Conservation (phyloP, 345 rosid species). For the Melaleuca quinquenervia region DNA sequence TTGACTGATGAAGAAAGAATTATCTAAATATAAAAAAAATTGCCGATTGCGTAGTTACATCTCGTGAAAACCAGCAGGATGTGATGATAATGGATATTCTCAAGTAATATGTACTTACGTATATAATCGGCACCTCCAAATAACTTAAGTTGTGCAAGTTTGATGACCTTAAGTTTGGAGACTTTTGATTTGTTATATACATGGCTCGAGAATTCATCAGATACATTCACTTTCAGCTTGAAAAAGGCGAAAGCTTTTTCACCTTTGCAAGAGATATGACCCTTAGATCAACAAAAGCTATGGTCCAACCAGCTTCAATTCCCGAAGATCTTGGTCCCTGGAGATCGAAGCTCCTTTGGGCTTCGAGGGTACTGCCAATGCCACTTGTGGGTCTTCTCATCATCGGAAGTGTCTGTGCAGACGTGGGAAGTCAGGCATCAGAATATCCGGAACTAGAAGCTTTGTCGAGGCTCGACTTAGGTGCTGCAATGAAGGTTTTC, state of each 20-base stretch:
- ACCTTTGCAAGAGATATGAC: conserved; percentile 89
- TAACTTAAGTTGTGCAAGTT: not conserved
- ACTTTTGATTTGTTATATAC: not conserved
- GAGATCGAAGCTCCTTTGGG: conserved; percentile 94
- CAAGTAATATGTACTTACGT: not conserved
- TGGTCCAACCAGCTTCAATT: conserved; percentile 40
- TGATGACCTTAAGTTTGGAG: not conserved
- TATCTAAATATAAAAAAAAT: not conserved
- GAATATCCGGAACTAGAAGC: conserved; percentile 83
- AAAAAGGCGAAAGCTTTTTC: conserved; percentile 86
- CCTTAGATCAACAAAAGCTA: conserved; percentile 71
- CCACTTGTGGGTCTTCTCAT: conserved; percentile 91
- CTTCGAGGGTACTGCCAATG: conserved; percentile 90
- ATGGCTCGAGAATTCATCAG: conserved; percentile 3
- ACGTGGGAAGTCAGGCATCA: conserved; percentile 43
- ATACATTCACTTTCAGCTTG: conserved; percentile 28
- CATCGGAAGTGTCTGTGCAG: conserved; percentile 62
- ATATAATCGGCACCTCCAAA: not conserved
- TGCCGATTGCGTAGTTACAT: not conserved
- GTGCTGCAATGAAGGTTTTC: conserved; percentile 89
- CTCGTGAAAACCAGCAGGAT: not conserved
- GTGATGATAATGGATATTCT: not conserved
- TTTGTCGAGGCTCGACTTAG: conserved; percentile 68
- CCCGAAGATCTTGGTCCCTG: conserved; percentile 70
- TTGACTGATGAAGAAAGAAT: not conserved